Evolutionary conservation across 1,284 basidiomycete genomes (phyloP), one percentile per base, ranked within the genome.

Genomic region (Malassezia arunalokei): DNA sequence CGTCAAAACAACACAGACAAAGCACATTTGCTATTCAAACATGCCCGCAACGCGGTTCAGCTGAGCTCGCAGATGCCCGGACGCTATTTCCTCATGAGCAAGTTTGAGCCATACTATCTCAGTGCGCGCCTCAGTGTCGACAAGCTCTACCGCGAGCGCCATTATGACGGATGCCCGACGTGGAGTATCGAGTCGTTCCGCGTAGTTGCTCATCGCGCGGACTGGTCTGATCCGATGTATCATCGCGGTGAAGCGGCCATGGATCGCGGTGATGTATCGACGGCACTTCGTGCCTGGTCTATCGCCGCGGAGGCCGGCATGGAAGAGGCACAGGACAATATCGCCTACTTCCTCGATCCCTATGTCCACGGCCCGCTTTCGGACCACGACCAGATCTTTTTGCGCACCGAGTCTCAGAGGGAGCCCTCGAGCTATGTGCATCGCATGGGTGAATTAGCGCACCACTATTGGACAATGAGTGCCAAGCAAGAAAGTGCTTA

Each of bases 401-500:
- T 24, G 20, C 20, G 4, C 20, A 24, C 20, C 20, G 20, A 24
- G 20, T 24, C 20, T 24, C 20, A 4, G 20, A 24, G 20, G 20
- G 20, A 24, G 20, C 20, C 20, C 20, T 24, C 20, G 20, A 24
- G 20, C 20, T 24, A 24, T 4, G 20, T 24, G 20, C 20, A 24
- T 24, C 20, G 4, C 20, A 24, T 24, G 20, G 88, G 87, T 15
- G 79, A 81, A 24, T 77, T 90, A 6, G 87, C 87, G 0, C 76
- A 98, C 46, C 85, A 84, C 0, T 86, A 92, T 66, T 99, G 92
- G 91, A 87, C 84, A 30, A 83, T 91, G 7, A 89, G 88, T 2
- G 91, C 92, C 8, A 84, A 81, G 1, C 94, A 99, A 73, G 83
- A 85, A 52, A 94, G 96, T 65, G 81, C 94, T 27, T 91, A 98